Conservation (phyloP, 139 green algal genomes). For the Auxenochlorella pyrenoidosa region DNA sequence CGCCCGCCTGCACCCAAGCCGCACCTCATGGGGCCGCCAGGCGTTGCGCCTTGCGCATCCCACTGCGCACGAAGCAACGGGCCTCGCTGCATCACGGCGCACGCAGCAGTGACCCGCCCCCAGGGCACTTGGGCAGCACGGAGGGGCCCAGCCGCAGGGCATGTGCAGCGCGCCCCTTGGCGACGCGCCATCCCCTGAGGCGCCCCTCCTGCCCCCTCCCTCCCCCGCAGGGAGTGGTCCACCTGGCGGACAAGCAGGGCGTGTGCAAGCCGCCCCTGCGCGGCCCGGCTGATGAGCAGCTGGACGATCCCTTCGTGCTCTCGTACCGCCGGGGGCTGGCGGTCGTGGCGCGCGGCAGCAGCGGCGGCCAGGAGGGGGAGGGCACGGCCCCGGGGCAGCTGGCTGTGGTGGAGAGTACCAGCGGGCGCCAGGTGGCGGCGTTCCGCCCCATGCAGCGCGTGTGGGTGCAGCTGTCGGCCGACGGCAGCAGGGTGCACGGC, state of each 20-base stretch:
- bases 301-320: conserved; percentile 44
- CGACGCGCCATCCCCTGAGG: no score
- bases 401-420: background rate
- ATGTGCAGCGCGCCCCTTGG: no score
- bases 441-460: conserved; percentile 47
- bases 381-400: background rate
- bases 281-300: background rate
- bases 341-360: background rate
- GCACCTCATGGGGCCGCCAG: no score
- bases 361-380: background rate
- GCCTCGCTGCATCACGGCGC: no score
- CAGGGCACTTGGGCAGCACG: no score
- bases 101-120: no score
- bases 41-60: no score
- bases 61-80: no score
- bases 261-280: conserved; percentile 42
- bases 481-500: conserved; percentile 57
- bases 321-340: conserved; percentile 37
- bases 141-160: no score
- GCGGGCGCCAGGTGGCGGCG: conserved; percentile 10
- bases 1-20: no score
- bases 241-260: conserved; percentile 54
- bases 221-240: conserved; percentile 29
- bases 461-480: conserved; percentile 56
- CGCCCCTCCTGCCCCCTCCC: no score